These are phyloP conservation scores for Jaapia argillacea DNA, from an alignment of 768 basidiomycete genomes.

Conservation along the genomic window DNA sequence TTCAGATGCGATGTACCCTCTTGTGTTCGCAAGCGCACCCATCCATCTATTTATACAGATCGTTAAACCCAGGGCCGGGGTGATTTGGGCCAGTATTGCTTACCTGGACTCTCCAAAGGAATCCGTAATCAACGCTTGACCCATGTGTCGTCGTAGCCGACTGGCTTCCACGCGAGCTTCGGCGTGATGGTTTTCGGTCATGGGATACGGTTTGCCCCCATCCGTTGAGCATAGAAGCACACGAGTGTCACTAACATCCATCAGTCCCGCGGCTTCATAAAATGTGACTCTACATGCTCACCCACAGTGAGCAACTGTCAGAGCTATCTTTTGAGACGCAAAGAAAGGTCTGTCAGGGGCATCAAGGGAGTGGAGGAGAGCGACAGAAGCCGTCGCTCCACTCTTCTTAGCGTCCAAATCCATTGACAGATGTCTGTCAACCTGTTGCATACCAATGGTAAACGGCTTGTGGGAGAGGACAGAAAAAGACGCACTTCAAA, in stretches of 20 bases:
- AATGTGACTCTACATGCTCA: conserved; percentile 20
- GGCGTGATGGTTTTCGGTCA: conserved; percentile 96
- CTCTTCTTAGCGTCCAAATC: conserved; percentile 63
- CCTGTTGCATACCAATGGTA: conserved; percentile 28
- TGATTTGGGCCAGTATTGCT: conserved; percentile 11
- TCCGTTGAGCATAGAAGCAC: conserved; percentile 72
- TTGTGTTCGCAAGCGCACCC: conserved; percentile 87
- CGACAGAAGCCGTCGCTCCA: conserved; percentile 89
- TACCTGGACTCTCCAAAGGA: conserved; percentile 90
- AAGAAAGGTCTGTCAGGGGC: conserved; percentile 75
- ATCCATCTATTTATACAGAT: conserved; percentile 60
- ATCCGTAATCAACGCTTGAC: conserved; percentile 82
- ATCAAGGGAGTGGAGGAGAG: conserved; percentile 86
- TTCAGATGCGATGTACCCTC: conserved; percentile 46
- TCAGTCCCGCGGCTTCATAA: neutral
- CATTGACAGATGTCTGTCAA: conserved; percentile 63
- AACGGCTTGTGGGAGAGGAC: conserved; percentile 1
- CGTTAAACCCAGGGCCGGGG: neutral
- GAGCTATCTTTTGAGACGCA: conserved; percentile 56
- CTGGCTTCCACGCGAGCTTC: conserved; percentile 81
- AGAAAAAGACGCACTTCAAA: conserved; percentile 52
- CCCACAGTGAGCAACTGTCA: conserved; percentile 94
- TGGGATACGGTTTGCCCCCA: conserved; percentile 63
- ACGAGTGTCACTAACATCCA: conserved; percentile 64
- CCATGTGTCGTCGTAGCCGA: conserved; percentile 82